phyloP scores from a whole-genome alignment of 2,329 filamentous ascomycete genomes.

The Aureobasidium mangrovei region DNA sequence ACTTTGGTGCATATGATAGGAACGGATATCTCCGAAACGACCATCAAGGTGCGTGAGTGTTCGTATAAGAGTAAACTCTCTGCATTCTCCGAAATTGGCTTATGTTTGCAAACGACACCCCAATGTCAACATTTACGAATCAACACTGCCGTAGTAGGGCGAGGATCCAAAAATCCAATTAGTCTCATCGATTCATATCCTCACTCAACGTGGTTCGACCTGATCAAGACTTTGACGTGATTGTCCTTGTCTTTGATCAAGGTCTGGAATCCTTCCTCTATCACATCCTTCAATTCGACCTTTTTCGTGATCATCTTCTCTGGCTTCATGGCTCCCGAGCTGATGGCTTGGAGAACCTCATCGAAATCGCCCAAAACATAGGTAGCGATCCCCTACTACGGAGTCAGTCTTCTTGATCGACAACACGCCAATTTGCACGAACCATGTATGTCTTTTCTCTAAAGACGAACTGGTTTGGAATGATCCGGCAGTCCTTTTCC shows the following conservation, averaged over 20 bases:
- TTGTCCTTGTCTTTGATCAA: constrained; percentile 42
- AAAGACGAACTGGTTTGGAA: constrained; percentile 45
- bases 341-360: constrained; percentile 39
- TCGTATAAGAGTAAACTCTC: too few species aligned
- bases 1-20: too few species aligned
- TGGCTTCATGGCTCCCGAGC: constrained; percentile 35
- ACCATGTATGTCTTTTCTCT: constrained; percentile 44
- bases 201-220: constrained; percentile 1
- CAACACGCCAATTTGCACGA: neutral
- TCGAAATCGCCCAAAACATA: constrained; percentile 46
- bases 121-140: too few species aligned
- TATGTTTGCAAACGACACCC: too few species aligned
- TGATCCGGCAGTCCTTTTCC: constrained; percentile 43
- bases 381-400: constrained; percentile 35
- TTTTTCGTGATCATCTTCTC: constrained; percentile 42
- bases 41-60: too few species aligned
- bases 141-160: too few species aligned
- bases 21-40: too few species aligned
- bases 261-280: constrained; percentile 39
- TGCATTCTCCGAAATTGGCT: too few species aligned
- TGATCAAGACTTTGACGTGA: constrained; percentile 41
- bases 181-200: neutral
- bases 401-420: neutral
- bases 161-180: neutral
- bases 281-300: constrained; percentile 38